Evolutionary conservation across 352 stramenopile species (phyloP).

Genomic region (Phytopythium montanum): DNA sequence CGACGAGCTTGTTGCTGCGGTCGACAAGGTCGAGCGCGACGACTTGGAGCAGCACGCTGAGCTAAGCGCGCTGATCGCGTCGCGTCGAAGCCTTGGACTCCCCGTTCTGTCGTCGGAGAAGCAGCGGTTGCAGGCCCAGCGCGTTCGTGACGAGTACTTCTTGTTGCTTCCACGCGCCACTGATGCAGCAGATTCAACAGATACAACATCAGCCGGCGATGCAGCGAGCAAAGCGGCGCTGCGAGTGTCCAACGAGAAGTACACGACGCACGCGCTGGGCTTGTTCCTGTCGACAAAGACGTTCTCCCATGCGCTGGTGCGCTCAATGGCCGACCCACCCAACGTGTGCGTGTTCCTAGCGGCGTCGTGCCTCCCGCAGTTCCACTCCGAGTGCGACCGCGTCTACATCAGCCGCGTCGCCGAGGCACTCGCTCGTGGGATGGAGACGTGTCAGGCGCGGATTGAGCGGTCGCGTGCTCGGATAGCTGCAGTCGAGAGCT

Average conservation of each 20-base stretch:
- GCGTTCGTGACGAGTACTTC: conserved; percentile 31
- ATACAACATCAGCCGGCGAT: background rate
- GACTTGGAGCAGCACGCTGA: conserved; percentile 6
- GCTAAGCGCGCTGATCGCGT: conserved; percentile 3
- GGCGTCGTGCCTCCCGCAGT: conserved; percentile 28
- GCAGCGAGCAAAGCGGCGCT: background rate
- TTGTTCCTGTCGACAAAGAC: conserved; percentile 31
- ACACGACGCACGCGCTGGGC: conserved; percentile 32
- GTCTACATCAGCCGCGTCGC: conserved; percentile 45
- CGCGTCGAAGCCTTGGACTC: background rate
- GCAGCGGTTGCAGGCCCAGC: conserved; percentile 18
- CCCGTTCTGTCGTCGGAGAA: conserved; percentile 16
- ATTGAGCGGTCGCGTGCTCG: conserved; percentile 41
- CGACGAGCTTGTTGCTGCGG: background rate
- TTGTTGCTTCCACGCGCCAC: conserved; percentile 6
- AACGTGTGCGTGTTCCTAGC: conserved; percentile 32
- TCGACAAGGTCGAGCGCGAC: background rate
- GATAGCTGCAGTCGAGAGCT: conserved; percentile 17
- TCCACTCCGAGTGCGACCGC: conserved; percentile 44
- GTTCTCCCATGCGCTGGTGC: conserved; percentile 25
- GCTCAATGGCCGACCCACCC: conserved; percentile 14
- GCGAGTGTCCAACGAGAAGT: conserved; percentile 41
- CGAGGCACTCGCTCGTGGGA: background rate
- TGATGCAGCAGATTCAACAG: background rate
- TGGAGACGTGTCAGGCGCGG: conserved; percentile 15